Conservation (phyloP, 2,329 filamentous ascomycete genomes). For the Hymenoscyphus salicellus region DNA sequence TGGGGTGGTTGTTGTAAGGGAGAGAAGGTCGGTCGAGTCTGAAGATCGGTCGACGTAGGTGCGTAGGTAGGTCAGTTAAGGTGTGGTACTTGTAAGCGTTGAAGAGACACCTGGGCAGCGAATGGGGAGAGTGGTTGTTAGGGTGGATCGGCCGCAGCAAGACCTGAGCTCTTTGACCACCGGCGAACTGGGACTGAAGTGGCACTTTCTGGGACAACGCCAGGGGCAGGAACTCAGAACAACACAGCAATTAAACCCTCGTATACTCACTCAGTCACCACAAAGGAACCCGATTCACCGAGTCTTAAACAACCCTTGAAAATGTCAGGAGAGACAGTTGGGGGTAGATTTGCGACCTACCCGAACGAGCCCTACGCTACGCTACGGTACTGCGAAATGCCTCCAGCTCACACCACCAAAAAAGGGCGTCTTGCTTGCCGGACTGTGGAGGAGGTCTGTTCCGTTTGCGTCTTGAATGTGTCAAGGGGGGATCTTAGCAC, state of each 20-base stretch:
- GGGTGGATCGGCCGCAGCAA: not conserved
- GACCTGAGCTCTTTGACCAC: too few relatives aligned
- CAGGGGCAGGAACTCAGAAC: too few relatives aligned
- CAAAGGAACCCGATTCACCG: too few relatives aligned
- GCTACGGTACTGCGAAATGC: not conserved
- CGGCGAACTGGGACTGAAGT: too few relatives aligned
- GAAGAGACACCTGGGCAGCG: not conserved
- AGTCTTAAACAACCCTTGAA: too few relatives aligned
- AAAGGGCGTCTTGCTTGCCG: not conserved
- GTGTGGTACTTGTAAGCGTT: not conserved
- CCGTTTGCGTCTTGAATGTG: not conserved
- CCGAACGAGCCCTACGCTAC: too few relatives aligned
- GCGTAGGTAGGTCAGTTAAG: not conserved
- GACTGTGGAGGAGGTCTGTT: not conserved
- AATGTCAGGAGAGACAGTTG: too few relatives aligned
- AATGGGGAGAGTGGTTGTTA: not conserved
- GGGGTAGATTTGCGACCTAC: too few relatives aligned
- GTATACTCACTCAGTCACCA: too few relatives aligned
- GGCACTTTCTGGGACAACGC: too few relatives aligned
- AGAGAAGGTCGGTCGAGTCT: not conserved
- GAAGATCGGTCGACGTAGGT: constrained; percentile 1
- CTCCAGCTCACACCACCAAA: not conserved
- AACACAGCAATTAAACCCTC: too few relatives aligned
- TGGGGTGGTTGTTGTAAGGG: not conserved
- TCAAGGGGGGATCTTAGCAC: not conserved